Evolutionary conservation across 129 eudicot species (phyloP), one percentile per base, ranked within the genome.

Genomic region (Chrysanthemum lavandulifolium): DNA sequence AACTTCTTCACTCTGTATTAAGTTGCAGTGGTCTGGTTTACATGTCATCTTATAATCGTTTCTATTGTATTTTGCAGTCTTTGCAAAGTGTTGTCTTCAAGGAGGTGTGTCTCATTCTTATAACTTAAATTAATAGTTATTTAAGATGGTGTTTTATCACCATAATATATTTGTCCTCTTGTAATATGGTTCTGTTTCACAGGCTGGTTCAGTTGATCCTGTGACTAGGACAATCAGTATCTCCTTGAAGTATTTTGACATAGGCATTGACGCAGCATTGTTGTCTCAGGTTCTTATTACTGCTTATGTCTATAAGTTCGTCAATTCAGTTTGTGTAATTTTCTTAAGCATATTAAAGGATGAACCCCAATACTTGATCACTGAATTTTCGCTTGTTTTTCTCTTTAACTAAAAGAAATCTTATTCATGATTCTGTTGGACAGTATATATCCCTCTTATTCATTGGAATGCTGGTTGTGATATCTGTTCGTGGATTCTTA

Each of bases 151-250:
- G 9, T 65, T 53, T 3, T 77, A 36, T 62, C 21, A 73, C 25
- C 54, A 67, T 50, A 56, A 21, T 27, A 36, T 15, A 23, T 18
- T 64, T 7, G 29, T 10, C 67, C 36, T 66, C 25, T 79, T 16
- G 18, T 65, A 50, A 72, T 76, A n/a, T 60, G 19, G 45, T 27
- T 72, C 13, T 48, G 71, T 71, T 65, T 80, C 31, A 71, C 85
- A 93, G 98, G 89, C 92, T 79, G 98, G 98, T 69, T 89, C 98
- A 3, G 95, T 87, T 66, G 98, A 93, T 74, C 98, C 98, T 27
- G 98, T 93, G 71, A 93, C 98, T 11, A 87, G 82, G 81, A 78
- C 95, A 82, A 86, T 93, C 77, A 93, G 98, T 89, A 93, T 93
- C 57, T 87, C 77, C 80, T 74, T 93, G 79, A 92, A 89, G 83